Evolutionary conservation across 2,329 filamentous ascomycete genomes (phyloP).

Genomic region (Penicillium sp.): DNA sequence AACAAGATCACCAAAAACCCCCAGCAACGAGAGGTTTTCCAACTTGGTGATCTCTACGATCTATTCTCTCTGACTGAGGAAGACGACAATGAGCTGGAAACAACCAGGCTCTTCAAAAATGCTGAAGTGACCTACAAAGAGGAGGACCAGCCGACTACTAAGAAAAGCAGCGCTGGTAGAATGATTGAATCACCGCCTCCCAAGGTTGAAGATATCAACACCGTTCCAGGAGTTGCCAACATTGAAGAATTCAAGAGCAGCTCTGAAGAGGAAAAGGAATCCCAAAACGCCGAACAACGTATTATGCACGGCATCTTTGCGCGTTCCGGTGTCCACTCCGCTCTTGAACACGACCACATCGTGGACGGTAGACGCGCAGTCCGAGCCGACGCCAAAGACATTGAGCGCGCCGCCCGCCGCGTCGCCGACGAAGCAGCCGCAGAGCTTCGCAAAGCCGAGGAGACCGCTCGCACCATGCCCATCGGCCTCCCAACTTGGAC

Average conservation of each 20-base stretch:
- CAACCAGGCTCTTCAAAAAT: constrained; percentile 81
- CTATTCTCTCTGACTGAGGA: constrained; percentile 76
- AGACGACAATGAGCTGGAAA: constrained; percentile 71
- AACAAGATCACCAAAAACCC: constrained; percentile 95
- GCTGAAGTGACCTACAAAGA: constrained; percentile 69
- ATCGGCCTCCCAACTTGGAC: constrained; percentile 94
- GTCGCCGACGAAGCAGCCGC: constrained; percentile 75
- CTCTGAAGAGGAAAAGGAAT: constrained; percentile 28
- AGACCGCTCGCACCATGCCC: constrained; percentile 69
- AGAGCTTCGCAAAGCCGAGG: constrained; percentile 69
- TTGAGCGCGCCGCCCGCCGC: constrained; percentile 76
- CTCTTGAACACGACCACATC: constrained; percentile 89
- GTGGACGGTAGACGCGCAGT: constrained; percentile 71
- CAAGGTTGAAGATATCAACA: constrained; percentile 48
- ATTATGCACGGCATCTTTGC: constrained; percentile 89
- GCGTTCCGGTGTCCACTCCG: constrained; percentile 80
- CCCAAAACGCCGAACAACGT: constrained; percentile 60
- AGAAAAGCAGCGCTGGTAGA: not conserved
- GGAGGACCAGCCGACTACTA: constrained; percentile 17
- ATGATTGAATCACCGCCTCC: not conserved
- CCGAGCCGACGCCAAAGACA: constrained; percentile 71
- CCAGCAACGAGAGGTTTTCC: constrained; percentile 87
- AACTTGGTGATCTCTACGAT: constrained; percentile 85
- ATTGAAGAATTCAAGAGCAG: constrained; percentile 63
- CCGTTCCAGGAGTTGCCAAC: constrained; percentile 60